These are phyloP conservation scores for Withania somnifera DNA, from an alignment of 305 asterid genomes.

Conservation along the genomic window DNA sequence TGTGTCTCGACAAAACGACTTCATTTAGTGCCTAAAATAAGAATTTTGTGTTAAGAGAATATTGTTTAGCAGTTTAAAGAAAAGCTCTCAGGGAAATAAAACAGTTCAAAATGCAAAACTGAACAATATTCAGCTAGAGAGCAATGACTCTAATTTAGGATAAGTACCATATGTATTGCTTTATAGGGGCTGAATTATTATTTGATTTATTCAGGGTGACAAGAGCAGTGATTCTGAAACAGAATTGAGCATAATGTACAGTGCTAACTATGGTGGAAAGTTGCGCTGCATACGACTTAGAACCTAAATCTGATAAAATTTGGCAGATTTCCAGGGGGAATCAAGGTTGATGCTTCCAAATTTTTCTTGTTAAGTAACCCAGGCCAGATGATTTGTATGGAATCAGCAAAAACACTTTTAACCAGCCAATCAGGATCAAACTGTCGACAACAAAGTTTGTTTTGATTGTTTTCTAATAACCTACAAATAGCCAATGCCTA, in stretches of 20 bases:
- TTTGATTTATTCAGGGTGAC: background rate
- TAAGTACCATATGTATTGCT: background rate
- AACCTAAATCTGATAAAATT: background rate
- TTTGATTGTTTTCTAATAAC: background rate
- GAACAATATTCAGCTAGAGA: background rate
- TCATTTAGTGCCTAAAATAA: slow-evolving; percentile 42
- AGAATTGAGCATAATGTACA: background rate
- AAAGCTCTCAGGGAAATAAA: background rate
- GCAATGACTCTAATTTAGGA: background rate
- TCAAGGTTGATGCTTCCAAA: background rate
- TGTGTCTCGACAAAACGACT: slow-evolving; percentile 40
- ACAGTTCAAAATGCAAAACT: background rate
- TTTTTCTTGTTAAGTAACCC: background rate
- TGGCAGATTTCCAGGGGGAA: background rate
- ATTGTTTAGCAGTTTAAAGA: background rate
- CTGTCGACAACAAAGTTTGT: background rate
- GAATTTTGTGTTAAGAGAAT: background rate
- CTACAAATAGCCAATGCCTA: background rate
- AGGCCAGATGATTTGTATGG: background rate
- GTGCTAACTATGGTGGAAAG: background rate
- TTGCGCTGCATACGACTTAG: background rate
- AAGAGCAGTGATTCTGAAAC: background rate
- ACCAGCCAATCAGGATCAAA: background rate
- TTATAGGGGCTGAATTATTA: background rate
- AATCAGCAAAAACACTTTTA: background rate